Evolutionary conservation across 1,139 yeast species (phyloP), one percentile per base, ranked within the genome.

Genomic region (Candida labiduridarum): DNA sequence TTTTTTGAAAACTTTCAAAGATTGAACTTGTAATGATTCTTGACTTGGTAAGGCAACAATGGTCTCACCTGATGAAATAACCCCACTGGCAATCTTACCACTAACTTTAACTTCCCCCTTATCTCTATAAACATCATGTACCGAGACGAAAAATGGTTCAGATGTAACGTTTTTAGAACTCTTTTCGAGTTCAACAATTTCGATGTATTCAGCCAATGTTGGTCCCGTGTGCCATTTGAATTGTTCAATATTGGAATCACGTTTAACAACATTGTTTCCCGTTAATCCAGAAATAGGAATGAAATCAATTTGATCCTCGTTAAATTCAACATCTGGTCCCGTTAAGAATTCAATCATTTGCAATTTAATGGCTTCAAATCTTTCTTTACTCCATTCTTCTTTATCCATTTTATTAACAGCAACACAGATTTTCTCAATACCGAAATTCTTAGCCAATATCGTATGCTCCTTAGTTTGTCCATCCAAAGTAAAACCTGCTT

Each of bases 381-480:
- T 76, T 2, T 70, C 74, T 60, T 84, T 68, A 19, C 81, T 74
- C 96, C 97, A 92, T 43, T 80, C 78, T 47, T 74, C 78, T 47
- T 83, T 79, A 65, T 95, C 99, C 81, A 95, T 80, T 66, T 95
- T 95, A 68, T 95, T 95, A 50, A 95, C 82, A 1, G 88, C 96
- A 18, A 94, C 85, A 42, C 94, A 76, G 18, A 94, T 67, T 42
- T 78, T 79, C 34, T 82, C 83, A n/a, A 94, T 82, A 1, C 98
- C 99, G 54, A 94, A 69, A 58, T 87, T 85, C 57, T 87, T 80
- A 5, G 96, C 96, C 48, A 95, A 78, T 4, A 90, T 71, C 0
- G 96, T 85, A 66, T 95, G 99, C 66, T 95, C 99, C 61, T 87
- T 90, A 0, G 98, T 92, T 68, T 94, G 98, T 0, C 99, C 99